Base-by-base conservation (phyloP, 345 rosid species). In the Euphorbia lathyris region DNA sequence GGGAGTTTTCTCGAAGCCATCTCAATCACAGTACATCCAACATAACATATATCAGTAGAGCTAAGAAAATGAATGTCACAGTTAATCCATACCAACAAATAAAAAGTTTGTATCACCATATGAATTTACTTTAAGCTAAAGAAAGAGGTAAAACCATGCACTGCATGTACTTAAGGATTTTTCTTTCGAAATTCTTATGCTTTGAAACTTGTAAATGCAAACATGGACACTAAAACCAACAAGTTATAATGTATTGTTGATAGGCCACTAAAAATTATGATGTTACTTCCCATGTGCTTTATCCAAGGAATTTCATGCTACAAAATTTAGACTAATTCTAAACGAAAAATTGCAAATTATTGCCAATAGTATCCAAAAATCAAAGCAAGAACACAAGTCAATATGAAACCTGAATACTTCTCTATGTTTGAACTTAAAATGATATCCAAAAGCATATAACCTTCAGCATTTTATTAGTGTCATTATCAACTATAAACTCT, bases 21-120 rank as follows among this genome's bases (percentile, higher is more conserved):
- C 77, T 77, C 81, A 58, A 77, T 77, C 42, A 77, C 70, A 29
- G 81, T 77, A 59, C 81, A 77, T 32, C 81, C 81, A 38, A 77
- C 77, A 53, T 77, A 72, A 77, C 81, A 77, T 57, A 77, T 69
- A 69, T 77, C 77, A 51, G 81, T 77, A 65, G 81, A 69, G 65
- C 81, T 77, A 48, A 26, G 60, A 62, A 77, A 68, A 47, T 32
- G 40, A 69, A 76, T 69, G 52, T 56, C 13, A 63, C 65, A 72
- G 74, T 26, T 29, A 76, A 67, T 77, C 36, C 73, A 67, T 23
- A 55, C 69, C 66, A 29, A 52, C 59, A n/a, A n/a, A 60, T 67
- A 16, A 64, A 32, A 69, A 17, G 16, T 22, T 14, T 43, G 32
- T 48, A 32, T 38, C 52, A 47, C 66, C 30, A 59, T 20, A 48